A percentile compares a stretch with the other conserved stretches of the same genome.
Evolutionary conservation across 2,329 filamentous ascomycete genomes (phyloP).

Genomic region (Cladosporium sphaerospermum): DNA sequence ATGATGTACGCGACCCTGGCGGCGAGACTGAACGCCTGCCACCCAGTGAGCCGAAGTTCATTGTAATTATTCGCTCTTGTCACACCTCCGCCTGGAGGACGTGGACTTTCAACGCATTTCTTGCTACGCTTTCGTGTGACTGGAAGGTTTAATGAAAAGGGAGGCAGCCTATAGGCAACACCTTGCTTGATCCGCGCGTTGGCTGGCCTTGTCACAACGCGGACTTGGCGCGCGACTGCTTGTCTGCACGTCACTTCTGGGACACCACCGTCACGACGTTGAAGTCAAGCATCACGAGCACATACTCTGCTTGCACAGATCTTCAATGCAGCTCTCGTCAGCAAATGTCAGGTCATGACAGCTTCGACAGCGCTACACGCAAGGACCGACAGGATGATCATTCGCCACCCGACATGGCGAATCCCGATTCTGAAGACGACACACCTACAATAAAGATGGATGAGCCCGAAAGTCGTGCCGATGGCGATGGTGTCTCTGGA

Average conservation of each 20-base stretch:
- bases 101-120: not conserved
- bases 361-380: constrained; percentile 2
- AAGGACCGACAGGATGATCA: not conserved
- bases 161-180: constrained; percentile 2
- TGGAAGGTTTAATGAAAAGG: not conserved
- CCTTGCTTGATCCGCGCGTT: constrained; percentile 5
- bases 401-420: constrained; percentile 4
- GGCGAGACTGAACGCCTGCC: constrained; percentile 49
- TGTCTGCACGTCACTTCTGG: not conserved
- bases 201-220: not conserved
- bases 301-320: not conserved
- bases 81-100: not conserved
- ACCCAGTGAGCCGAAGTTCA: constrained; percentile 8
- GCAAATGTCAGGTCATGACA: constrained; percentile 10
- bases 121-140: not conserved
- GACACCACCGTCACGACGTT: not conserved
- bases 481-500: not conserved
- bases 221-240: not conserved
- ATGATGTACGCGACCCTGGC: constrained; percentile 75
- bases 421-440: not conserved
- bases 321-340: not conserved
- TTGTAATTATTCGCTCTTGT: not conserved
- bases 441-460: not conserved
- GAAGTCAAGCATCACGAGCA: not conserved
- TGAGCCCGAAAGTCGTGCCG: not conserved